phyloP scores from a whole-genome alignment of 768 basidiomycete genomes.

The Phlebiopsis gigantea region DNA sequence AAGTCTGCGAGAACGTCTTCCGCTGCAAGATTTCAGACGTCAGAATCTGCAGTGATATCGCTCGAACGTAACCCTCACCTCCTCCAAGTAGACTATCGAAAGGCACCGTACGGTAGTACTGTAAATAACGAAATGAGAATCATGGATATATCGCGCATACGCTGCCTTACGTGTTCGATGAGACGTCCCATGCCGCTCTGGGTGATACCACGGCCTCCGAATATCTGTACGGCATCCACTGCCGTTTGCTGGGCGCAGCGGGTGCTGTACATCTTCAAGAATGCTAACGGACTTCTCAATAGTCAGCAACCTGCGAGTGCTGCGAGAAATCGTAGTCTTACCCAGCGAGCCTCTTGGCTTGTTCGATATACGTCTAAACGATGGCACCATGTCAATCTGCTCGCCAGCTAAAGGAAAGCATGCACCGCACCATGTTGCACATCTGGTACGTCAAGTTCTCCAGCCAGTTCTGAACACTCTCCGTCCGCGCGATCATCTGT shows the following conservation, averaged over 20 bases:
- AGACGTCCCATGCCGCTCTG: conserved; percentile 76
- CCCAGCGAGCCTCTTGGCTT: conserved; percentile 64
- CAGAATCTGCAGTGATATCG: background rate
- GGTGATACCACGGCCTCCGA: conserved; percentile 85
- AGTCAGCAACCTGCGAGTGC: background rate
- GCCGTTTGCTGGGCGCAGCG: conserved; percentile 73
- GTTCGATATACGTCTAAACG: conserved; percentile 62
- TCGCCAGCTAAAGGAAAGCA: conserved; percentile 35
- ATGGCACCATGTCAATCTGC: too few species aligned
- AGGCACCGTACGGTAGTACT: conserved; percentile 63
- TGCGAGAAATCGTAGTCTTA: background rate
- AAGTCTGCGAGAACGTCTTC: conserved; percentile 75
- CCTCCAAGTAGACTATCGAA: conserved; percentile 74
- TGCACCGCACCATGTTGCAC: conserved; percentile 61
- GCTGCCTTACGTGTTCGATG: conserved; percentile 60
- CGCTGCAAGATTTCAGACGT: conserved; percentile 32
- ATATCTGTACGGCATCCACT: conserved; percentile 78
- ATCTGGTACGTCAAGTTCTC: conserved; percentile 87
- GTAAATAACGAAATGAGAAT: too few species aligned
- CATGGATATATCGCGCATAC: too few species aligned
- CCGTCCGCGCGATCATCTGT: conserved; percentile 82
- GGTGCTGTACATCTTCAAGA: conserved; percentile 79
- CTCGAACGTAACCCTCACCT: conserved; percentile 27
- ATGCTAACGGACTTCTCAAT: conserved; percentile 49
- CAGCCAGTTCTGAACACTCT: conserved; percentile 77